Conservation (phyloP, 1,284 basidiomycete species). For the Sanguinoderma infundibulare region DNA sequence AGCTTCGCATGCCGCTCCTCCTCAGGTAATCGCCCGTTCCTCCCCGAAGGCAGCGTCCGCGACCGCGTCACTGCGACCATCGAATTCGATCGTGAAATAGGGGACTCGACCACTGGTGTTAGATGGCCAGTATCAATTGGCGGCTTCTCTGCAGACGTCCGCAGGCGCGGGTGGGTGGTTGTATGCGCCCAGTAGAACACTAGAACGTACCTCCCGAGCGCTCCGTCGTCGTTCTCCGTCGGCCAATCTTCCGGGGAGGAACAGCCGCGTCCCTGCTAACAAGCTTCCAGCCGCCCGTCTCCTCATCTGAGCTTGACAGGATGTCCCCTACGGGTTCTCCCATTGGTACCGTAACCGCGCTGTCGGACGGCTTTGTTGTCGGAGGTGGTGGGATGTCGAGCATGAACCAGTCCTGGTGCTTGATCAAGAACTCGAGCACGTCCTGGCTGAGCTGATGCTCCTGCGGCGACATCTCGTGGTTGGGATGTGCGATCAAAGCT, state of each 20-base stretch:
- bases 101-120: conserved; percentile 49
- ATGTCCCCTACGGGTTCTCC: conserved; percentile 43
- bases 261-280: conserved; percentile 28
- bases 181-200: neutral
- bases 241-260: conserved; percentile 45
- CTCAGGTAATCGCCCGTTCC: conserved; percentile 29
- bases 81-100: conserved; percentile 34
- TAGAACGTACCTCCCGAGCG: conserved; percentile 47
- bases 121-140: conserved; percentile 36
- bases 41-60: conserved; percentile 62
- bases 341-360: conserved; percentile 31
- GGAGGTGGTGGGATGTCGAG: conserved; percentile 78
- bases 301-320: conserved; percentile 49
- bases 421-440: conserved; percentile 95
- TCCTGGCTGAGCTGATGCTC: conserved; percentile 89
- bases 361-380: conserved; percentile 34
- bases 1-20: conserved; percentile 47
- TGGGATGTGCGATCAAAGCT: conserved; percentile 87
- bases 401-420: conserved; percentile 87
- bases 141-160: conserved; percentile 20
- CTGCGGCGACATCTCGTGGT: conserved; percentile 79
- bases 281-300: conserved; percentile 52
- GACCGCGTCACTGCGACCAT: conserved; percentile 57
- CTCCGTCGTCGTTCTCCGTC: conserved; percentile 62
- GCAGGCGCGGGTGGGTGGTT: neutral